A percentile compares a stretch with the other conserved stretches of the same genome.
These are phyloP conservation scores for Penicillium robsamsonii DNA, from an alignment of 495 filamentous ascomycete species.

Conservation along the genomic window DNA sequence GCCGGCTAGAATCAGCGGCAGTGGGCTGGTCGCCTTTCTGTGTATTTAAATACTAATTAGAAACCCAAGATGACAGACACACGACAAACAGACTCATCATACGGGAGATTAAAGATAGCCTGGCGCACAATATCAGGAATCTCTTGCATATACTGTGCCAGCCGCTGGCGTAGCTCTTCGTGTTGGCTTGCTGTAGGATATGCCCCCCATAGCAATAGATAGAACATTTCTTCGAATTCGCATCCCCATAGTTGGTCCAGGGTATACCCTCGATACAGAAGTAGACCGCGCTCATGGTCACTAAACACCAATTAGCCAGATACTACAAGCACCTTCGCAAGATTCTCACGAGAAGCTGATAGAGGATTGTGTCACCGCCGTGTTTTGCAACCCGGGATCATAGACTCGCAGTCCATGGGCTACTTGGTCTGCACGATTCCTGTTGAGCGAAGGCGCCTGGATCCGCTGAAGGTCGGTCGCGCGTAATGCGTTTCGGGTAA, in stretches of 20 bases:
- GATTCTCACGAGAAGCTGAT: conserved; percentile 53
- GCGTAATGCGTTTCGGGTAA: conserved; percentile 46
- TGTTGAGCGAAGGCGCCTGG: conserved; percentile 21
- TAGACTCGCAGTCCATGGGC: conserved; percentile 45
- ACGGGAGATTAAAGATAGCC: conserved; percentile 32
- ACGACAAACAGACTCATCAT: conserved; percentile 2
- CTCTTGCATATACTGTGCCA: conserved; percentile 29
- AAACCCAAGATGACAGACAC: background rate
- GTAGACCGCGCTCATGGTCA: conserved; percentile 28
- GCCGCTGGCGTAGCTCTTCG: conserved; percentile 19
- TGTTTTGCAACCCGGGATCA: conserved; percentile 56
- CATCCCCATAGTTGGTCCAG: conserved; percentile 34
- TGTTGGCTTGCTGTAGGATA: conserved; percentile 27
- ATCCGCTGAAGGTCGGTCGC: conserved; percentile 51
- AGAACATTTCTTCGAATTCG: conserved; percentile 40
- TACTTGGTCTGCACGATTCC: conserved; percentile 27
- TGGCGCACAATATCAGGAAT: conserved; percentile 28
- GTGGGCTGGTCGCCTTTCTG: conserved; percentile 26
- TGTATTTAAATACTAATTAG: background rate
- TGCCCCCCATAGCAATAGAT: conserved; percentile 36
- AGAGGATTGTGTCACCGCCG: conserved; percentile 46
- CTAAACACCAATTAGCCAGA: conserved; percentile 13
- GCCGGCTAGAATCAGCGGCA: conserved; percentile 34
- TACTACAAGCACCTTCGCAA: background rate
- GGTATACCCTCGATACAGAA: conserved; percentile 35